Percentiles rank a stretch among this genome's conserved stretches.
Evolutionary conservation across 23 red algal species (phyloP).

Genomic region (Gracilariopsis chorda): DNA sequence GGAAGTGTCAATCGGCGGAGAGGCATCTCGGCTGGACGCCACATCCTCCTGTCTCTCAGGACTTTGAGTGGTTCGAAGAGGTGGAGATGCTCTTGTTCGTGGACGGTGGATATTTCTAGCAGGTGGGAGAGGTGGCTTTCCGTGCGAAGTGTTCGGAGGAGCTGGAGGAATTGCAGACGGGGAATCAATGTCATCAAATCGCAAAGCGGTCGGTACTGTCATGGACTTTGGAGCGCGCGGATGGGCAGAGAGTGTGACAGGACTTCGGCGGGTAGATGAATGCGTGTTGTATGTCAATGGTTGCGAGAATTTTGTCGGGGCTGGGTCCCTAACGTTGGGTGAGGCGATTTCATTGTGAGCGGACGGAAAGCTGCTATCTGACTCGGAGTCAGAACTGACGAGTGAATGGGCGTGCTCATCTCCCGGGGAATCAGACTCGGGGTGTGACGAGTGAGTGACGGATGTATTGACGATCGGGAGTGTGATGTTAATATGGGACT

Average conservation of each 20-base stretch:
- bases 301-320: neutral
- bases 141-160: neutral
- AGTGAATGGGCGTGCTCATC: neutral
- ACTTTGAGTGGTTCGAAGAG: neutral
- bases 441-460: too few species aligned
- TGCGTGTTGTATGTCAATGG: neutral
- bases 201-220: neutral
- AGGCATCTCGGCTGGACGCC: neutral
- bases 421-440: neutral
- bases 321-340: neutral
- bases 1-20: conserved; percentile 19
- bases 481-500: neutral
- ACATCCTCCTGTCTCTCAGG: neutral
- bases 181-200: neutral
- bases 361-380: neutral
- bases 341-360: neutral
- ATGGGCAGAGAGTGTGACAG: neutral
- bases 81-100: neutral
- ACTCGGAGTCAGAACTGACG: conserved; percentile 10
- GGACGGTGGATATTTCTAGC: neutral
- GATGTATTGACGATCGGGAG: neutral
- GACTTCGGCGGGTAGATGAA: neutral
- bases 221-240: neutral
- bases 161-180: neutral
- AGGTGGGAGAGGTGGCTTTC: conserved; percentile 22